Evolutionary conservation across 768 basidiomycete genomes (phyloP).

Genomic region (Termitomyces sp.): DNA sequence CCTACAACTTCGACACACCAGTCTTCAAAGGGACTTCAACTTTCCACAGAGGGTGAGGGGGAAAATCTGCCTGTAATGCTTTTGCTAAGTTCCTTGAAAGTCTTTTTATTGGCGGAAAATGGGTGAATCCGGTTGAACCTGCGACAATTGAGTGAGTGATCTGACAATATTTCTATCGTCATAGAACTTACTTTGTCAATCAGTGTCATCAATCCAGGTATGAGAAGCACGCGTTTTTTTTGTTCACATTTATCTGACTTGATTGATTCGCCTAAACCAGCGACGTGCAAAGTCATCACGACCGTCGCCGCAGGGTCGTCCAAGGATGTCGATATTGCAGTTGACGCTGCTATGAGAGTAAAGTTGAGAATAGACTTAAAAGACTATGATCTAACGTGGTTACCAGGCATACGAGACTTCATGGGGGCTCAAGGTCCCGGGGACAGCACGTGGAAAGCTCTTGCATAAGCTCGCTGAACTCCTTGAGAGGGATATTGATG

Average conservation of each 20-base stretch:
- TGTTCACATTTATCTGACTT: constrained; percentile 16
- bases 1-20: constrained; percentile 46
- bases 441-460: constrained; percentile 22
- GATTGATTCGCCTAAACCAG: constrained; percentile 20
- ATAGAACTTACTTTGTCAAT: too few species aligned
- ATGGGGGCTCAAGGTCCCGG: constrained; percentile 62
- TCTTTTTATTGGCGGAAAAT: constrained; percentile 61
- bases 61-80: background rate
- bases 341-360: constrained; percentile 49
- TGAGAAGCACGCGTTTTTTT: constrained; percentile 7
- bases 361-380: background rate
- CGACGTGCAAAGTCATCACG: constrained; percentile 54
- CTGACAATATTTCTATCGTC: background rate
- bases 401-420: constrained; percentile 38
- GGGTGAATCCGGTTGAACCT: constrained; percentile 38
- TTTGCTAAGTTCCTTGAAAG: background rate
- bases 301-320: constrained; percentile 45
- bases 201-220: constrained; percentile 18
- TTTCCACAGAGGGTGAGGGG: constrained; percentile 46
- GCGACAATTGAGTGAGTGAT: constrained; percentile 51
- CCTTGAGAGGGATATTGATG: constrained; percentile 21
- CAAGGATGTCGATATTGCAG: constrained; percentile 64
- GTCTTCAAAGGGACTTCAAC: constrained; percentile 52
- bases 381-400: background rate
- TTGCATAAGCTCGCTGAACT: constrained; percentile 26